Conservation (phyloP, 129 eudicot species). For the Flaveria sonorensis region DNA sequence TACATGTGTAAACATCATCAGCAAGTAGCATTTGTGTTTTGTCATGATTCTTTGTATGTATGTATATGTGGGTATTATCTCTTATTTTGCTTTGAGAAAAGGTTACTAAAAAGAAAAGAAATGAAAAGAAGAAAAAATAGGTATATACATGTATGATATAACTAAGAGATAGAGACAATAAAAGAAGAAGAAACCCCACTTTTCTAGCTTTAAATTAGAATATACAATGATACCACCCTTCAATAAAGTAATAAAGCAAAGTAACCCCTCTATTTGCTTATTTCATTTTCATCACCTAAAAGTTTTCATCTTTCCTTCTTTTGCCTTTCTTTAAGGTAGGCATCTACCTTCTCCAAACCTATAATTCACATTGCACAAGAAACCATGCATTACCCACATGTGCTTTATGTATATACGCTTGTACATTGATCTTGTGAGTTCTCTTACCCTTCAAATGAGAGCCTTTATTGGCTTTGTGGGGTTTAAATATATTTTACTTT, state of each 20-base stretch:
- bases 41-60: neutral
- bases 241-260: conserved; percentile 42
- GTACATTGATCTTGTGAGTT: neutral
- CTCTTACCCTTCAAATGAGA: neutral
- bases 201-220: conserved; percentile 33
- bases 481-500: conserved; percentile 7
- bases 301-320: conserved; percentile 26
- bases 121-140: conserved; percentile 17
- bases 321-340: conserved; percentile 6
- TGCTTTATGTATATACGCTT: conserved; percentile 6
- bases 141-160: conserved; percentile 1
- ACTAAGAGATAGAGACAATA: conserved; percentile 19
- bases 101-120: conserved; percentile 28
- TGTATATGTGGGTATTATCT: conserved; percentile 2
- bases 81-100: conserved; percentile 34
- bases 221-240: conserved; percentile 40
- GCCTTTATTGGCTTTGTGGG: conserved; percentile 27
- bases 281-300: conserved; percentile 30
- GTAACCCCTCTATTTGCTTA: conserved; percentile 34
- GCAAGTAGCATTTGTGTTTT: neutral
- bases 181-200: neutral
- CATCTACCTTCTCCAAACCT: neutral
- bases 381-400: conserved; percentile 2
- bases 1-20: neutral
- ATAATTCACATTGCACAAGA: neutral